phyloP scores from a whole-genome alignment of 2,329 filamentous ascomycete genomes.

The Apiospora phragmitis region DNA sequence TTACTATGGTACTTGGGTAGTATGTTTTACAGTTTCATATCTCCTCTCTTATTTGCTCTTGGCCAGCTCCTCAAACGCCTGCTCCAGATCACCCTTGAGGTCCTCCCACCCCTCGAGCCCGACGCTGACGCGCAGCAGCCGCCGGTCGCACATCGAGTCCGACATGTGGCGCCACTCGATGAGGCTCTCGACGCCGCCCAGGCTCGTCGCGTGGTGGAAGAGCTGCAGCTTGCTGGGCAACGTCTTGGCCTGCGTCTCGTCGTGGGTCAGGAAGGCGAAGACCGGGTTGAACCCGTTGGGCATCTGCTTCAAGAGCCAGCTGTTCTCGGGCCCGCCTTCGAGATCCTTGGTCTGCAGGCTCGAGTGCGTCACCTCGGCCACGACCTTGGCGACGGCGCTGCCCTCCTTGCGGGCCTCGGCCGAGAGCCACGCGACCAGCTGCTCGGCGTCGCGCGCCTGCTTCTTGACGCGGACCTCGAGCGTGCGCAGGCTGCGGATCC shows the following conservation, averaged over 20 bases:
- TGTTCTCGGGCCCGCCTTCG: conserved; percentile 40
- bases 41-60: neutral
- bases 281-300: conserved; percentile 87
- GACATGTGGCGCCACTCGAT: conserved; percentile 96
- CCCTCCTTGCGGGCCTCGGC: conserved; percentile 23
- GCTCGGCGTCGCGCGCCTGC: conserved; percentile 71
- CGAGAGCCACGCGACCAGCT: conserved; percentile 72
- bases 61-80: conserved; percentile 61
- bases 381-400: conserved; percentile 49
- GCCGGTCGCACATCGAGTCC: conserved; percentile 70
- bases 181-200: conserved; percentile 92
- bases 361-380: conserved; percentile 71
- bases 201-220: conserved; percentile 92
- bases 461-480: conserved; percentile 78
- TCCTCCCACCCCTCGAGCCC: conserved; percentile 89
- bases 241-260: conserved; percentile 59
- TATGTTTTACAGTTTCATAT: neutral
- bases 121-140: conserved; percentile 77
- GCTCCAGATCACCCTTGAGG: conserved; percentile 71
- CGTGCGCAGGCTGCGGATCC: conserved; percentile 81
- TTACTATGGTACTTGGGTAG: neutral
- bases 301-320: conserved; percentile 87
- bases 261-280: conserved; percentile 71
- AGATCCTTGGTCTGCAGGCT: conserved; percentile 68
- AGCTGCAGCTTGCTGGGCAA: conserved; percentile 77